Evolutionary conservation across 768 basidiomycete species (phyloP).

Genomic region (Nidularia pulvinata): DNA sequence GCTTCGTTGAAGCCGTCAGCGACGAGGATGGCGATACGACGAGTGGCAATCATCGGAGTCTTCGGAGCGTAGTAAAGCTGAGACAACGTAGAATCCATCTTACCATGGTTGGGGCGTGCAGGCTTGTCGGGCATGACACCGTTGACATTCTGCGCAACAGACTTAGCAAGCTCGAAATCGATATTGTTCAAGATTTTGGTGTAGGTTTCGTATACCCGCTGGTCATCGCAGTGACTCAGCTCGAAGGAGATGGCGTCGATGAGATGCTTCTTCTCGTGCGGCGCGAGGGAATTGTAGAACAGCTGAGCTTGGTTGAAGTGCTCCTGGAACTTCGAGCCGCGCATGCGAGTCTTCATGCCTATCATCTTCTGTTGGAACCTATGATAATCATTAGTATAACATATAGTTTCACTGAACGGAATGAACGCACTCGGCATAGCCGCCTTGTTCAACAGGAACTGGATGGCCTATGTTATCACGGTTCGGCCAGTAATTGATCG

Average conservation of each 20-base stretch:
- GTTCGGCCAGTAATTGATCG: conserved; percentile 85
- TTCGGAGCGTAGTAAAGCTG: conserved; percentile 57
- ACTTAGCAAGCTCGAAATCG: conserved; percentile 69
- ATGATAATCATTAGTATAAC: conserved; percentile 11
- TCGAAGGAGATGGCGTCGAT: conserved; percentile 77
- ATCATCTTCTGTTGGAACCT: conserved; percentile 49
- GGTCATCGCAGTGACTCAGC: conserved; percentile 82
- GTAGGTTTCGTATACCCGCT: conserved; percentile 66
- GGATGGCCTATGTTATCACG: conserved; percentile 52
- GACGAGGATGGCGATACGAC: conserved; percentile 77
- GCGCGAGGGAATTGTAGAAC: conserved; percentile 81
- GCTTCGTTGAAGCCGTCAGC: conserved; percentile 71
- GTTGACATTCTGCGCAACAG: conserved; percentile 67
- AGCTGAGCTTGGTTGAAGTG: conserved; percentile 74
- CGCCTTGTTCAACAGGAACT: conserved; percentile 48
- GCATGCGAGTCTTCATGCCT: conserved; percentile 59
- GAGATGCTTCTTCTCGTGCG: conserved; percentile 73
- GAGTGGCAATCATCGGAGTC: conserved; percentile 56
- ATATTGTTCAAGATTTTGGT: conserved; percentile 71
- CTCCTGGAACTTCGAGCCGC: conserved; percentile 78
- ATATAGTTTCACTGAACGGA: not conserved
- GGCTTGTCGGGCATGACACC: conserved; percentile 54
- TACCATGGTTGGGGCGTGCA: conserved; percentile 54
- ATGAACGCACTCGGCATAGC: conserved; percentile 49
- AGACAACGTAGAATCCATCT: conserved; percentile 53